A percentile compares a stretch with the other conserved stretches of the same genome.
Conservation (phyloP, 192 early-diverging fungal species). For the Mortierella antarctica region DNA sequence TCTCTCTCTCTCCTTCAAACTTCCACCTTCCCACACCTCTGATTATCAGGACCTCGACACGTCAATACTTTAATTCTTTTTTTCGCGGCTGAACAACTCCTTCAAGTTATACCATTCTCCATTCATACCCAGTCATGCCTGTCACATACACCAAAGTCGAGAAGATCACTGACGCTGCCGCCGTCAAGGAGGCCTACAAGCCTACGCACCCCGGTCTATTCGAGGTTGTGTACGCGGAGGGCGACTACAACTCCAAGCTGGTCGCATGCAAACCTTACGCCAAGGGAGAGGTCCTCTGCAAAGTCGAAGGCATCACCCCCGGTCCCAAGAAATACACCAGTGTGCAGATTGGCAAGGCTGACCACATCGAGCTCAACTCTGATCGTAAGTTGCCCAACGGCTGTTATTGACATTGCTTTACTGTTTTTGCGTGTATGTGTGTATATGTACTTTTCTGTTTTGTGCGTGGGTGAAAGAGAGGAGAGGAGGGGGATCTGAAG, state of each 20-base stretch:
- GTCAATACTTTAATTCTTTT: background rate
- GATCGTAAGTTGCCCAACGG: constrained; percentile 45
- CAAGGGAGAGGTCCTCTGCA: constrained; percentile 56
- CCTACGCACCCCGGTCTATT: constrained; percentile 58
- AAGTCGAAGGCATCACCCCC: constrained; percentile 59
- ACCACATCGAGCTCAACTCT: constrained; percentile 67
- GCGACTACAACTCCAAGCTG: constrained; percentile 60
- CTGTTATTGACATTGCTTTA: background rate
- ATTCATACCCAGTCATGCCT: constrained; percentile 24
- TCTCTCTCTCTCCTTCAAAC: background rate
- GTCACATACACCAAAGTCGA: constrained; percentile 48
- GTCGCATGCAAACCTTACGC: constrained; percentile 53
- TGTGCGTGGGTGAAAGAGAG: background rate
- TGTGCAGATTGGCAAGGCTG: constrained; percentile 59
- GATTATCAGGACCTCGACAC: background rate
- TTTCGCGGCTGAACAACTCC: too few species aligned
- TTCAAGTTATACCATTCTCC: background rate
- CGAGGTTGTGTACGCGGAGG: constrained; percentile 53
- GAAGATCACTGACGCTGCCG: constrained; percentile 49
- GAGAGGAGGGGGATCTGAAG: background rate
- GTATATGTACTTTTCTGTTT: background rate
- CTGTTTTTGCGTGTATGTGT: too few species aligned
- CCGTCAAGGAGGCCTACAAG: constrained; percentile 51
- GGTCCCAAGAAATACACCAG: constrained; percentile 64
- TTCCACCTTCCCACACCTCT: background rate